Base-by-base conservation (phyloP, 2,329 filamentous ascomycete species). In the Aulographum hederae region DNA sequence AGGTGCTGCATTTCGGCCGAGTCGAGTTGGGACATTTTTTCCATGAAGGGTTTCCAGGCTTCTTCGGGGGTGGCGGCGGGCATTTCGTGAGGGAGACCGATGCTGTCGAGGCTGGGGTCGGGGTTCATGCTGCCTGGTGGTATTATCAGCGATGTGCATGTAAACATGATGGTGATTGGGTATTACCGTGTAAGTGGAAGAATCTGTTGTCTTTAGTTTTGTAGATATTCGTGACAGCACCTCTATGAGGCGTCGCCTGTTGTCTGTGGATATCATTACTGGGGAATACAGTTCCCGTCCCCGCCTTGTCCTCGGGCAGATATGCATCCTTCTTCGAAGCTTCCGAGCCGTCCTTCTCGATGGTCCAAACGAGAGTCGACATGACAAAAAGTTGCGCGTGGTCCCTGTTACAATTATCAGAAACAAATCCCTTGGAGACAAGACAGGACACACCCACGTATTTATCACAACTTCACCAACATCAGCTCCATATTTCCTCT, bases 211-310 rank as follows among this genome's bases (percentile, higher is more conserved):
- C 60, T 34, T 54, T 56, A 12, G 54, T 59, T 11, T 47, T 46
- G 40, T 64, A 64, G 28, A 65, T 61, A 32, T 62, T 63, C 0
- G 60, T 60, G 10, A 52, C 50, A 2, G 44, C 40, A 2, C 33
- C 38, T 17, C 51, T 46, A 36, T 56, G 49, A 13, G 37, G 23
- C 17, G 31, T 44, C 1, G 34, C 21, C 14, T 36, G 23, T 32
- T 37, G 14, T 2, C 38, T 28, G 28, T 50, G 41, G 10, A 39
- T 35, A 31, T 50, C 46, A 17, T 16, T 37, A 25, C 31, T 39
- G 6, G 45, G 45, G 28, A 37, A 41, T 11, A 26, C 32, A 4
- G 32, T 30, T 4, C 40, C 21, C 31, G 49, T 43, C n/a, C 46
- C 18, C 23, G 49, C 47, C 14, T 38, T 42, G 28, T 46, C 33